Conservation (phyloP, 805 yeast genomes). For the Wickerhamiella hasegawae region DNA sequence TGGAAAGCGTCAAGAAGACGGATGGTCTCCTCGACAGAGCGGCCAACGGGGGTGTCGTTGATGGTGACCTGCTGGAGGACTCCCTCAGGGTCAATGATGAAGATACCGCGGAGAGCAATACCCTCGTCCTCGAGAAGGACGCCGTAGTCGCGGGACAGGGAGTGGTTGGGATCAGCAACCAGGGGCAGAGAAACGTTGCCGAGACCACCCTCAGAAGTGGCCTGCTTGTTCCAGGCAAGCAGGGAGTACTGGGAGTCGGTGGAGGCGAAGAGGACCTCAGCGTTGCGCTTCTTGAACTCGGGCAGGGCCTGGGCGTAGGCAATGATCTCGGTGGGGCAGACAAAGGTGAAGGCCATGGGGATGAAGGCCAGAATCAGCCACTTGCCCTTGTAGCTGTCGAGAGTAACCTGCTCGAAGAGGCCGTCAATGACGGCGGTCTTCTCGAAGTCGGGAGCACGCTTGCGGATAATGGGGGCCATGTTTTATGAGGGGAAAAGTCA, state of each 20-base stretch:
- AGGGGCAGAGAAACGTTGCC: slow-evolving; percentile 92
- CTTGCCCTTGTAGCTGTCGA: slow-evolving; percentile 93
- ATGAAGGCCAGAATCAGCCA: slow-evolving; percentile 95
- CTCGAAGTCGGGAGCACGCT: slow-evolving; percentile 80
- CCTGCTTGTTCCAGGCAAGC: slow-evolving; percentile 95
- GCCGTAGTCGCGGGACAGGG: slow-evolving; percentile 91
- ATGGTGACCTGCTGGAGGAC: slow-evolving; percentile 88
- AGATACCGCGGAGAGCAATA: slow-evolving; percentile 94
- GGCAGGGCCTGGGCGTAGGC: slow-evolving; percentile 94
- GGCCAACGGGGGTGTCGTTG: slow-evolving; percentile 98
- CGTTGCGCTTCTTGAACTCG: slow-evolving; percentile 74
- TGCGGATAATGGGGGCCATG: slow-evolving; percentile 5
- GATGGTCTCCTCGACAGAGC: slow-evolving; percentile 94
- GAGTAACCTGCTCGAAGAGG: slow-evolving; percentile 82
- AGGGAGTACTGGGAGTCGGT: slow-evolving; percentile 97
- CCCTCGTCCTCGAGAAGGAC: slow-evolving; percentile 94
- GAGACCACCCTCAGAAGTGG: slow-evolving; percentile 95
- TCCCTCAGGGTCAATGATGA: slow-evolving; percentile 94
- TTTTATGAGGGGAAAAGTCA: too few relatives aligned
- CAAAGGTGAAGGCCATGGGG: slow-evolving; percentile 98
- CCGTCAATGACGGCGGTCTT: slow-evolving; percentile 98
- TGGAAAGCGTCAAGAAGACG: slow-evolving; percentile 98
- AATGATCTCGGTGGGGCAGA: slow-evolving; percentile 98
- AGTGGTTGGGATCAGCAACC: slow-evolving; percentile 92
- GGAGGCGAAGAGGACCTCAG: slow-evolving; percentile 87